phyloP scores from a whole-genome alignment of 352 stramenopile species.

The Phytophthora europaea region DNA sequence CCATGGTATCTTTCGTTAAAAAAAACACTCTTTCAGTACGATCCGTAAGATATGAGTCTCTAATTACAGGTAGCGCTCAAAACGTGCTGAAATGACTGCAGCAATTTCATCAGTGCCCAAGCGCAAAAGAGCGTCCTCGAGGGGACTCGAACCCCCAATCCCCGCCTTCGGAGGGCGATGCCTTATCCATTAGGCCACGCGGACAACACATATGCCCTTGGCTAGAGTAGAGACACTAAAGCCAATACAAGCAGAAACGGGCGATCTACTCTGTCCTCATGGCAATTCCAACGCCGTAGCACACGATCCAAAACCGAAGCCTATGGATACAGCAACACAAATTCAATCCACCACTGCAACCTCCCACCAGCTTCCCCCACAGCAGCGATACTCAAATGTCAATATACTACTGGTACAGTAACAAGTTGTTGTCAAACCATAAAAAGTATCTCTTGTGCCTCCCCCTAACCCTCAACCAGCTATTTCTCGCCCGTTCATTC shows the following conservation, averaged over 20 bases:
- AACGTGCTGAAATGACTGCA: no score
- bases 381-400: background rate
- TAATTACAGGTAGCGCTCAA: no score
- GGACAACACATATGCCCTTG: constrained; percentile 12
- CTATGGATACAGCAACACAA: background rate
- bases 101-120: background rate
- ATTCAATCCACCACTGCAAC: background rate
- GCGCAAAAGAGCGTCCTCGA: constrained; percentile 25
- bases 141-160: constrained; percentile 39
- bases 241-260: constrained; percentile 20
- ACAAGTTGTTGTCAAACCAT: background rate
- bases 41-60: no score
- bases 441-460: constrained; percentile 21
- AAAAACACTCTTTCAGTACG: no score
- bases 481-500: constrained; percentile 10
- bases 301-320: background rate
- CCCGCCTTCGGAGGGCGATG: constrained; percentile 36
- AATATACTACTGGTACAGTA: background rate
- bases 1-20: no score
- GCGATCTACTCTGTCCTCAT: background rate
- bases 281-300: background rate
- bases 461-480: constrained; percentile 9
- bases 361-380: background rate
- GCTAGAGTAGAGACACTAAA: constrained; percentile 4
- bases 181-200: constrained; percentile 37